phyloP scores from a whole-genome alignment of 2,329 filamentous ascomycete species.

The Colletotrichum theobromicola region DNA sequence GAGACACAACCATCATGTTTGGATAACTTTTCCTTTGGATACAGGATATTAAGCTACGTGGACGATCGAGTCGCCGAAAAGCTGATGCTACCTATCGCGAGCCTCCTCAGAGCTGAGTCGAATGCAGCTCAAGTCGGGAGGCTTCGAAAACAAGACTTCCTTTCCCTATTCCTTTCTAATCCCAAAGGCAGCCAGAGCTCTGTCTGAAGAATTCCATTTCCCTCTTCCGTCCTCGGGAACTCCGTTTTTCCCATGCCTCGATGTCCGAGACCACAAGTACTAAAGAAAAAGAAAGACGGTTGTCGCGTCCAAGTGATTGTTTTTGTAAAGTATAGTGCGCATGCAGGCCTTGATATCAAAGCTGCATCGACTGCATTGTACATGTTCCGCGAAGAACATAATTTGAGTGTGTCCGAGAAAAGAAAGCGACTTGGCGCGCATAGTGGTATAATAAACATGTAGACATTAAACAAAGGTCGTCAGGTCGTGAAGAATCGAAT shows the following conservation, averaged over 20 bases:
- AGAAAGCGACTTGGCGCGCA: conserved; percentile 22
- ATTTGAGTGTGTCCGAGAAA: conserved; percentile 17
- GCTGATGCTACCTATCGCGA: not conserved
- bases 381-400: not conserved
- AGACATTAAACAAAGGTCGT: conserved; percentile 27
- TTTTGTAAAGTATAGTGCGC: not conserved
- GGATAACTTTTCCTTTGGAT: conserved; percentile 1
- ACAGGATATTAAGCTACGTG: conserved; percentile 16
- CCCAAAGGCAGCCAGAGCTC: not conserved
- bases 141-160: not conserved
- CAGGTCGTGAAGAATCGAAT: conserved; percentile 26
- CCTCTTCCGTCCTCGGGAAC: not conserved
- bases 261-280: not conserved
- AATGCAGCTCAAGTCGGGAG: not conserved
- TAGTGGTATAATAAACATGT: conserved; percentile 23
- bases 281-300: not conserved
- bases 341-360: not conserved
- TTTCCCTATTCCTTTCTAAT: not conserved
- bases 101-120: not conserved
- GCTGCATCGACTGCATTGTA: conserved; percentile 6
- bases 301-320: not conserved
- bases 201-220: not conserved
- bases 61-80: not conserved
- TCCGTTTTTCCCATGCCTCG: not conserved
- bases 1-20: not conserved